Evolutionary conservation across 805 yeast species (phyloP), one percentile per base, ranked within the genome.

Genomic region (Cyberlindnera euphorbiae): DNA sequence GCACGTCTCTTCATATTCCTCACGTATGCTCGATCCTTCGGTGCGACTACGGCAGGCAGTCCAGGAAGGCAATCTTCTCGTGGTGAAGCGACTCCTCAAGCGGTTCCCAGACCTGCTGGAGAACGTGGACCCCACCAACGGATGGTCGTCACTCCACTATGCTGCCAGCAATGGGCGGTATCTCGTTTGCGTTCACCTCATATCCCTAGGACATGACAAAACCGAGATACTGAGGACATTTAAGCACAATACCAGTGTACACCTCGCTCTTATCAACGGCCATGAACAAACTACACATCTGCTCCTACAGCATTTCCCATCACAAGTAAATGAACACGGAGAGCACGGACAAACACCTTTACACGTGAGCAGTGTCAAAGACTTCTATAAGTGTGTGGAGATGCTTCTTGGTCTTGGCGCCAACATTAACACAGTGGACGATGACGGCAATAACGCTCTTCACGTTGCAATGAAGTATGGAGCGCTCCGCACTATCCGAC

Each of bases 101-200:
- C 67, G 87, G 26, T 80, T 69, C 46, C 93, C 94, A 0, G 79
- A 76, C 22, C 64, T 84, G 26, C 56, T 86, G 44, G 79, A 77
- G 41, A 82, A 84, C 52, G 65, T 77, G 17, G 83, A 87, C 52
- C 73, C 87, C 5, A 21, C 53, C 16, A 77, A 79, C 51, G 96
- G 96, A 2, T 86, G 95, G 95, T 69, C 83, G 12, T 79, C 82
- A 26, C 63, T 86, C 31, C 96, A 86, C 56, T 84, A 85, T 57
- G 88, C 95, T 0, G 77, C 90, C 4, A 81, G 55, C 49, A 62
- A 81, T 50, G 93, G 94, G 28, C 71, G 80, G 42, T 80, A 79
- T 49, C 69, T 81, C 36, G 69, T 84, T 11, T 81, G 88, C 56
- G 81, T 68, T 22, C 67, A 64, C 46, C 59, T 81, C 32, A 66